Evolutionary conservation across 1,139 yeast genomes (phyloP), one percentile per base, ranked within the genome.

Genomic region (Saccharomyces hybrid): DNA sequence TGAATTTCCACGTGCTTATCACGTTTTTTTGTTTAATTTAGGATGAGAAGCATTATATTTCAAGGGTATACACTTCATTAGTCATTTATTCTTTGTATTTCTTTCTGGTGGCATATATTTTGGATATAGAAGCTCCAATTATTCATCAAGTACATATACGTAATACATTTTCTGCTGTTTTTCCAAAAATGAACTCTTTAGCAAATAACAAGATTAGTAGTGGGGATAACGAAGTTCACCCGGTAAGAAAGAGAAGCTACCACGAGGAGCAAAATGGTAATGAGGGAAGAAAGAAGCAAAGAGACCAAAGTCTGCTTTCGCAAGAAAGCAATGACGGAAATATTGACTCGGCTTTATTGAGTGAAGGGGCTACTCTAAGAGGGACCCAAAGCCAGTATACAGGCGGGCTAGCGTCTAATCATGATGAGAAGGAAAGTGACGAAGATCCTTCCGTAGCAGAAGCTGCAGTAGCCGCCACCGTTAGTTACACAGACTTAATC

Each of bases 391-490:
- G 44, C 19, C 44, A 16, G 12, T 38, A 38, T 11, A 12, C 9
- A 38, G 19, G 44, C 44, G 26, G 24, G 19, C 44, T 12, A 24
- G 4, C 24, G 44, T 38, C 44, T 38, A 38, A 38, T 16, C 44
- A 51, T n/a, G 48, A 54, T 52, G 56, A 51, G 57, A 44, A 54
- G n/a, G 58, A 58, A 14, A 49, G 53, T 53, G 66, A 54, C 60
- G 65, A 51, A 7, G 52, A 56, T 48, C 53, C 50, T 9, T 50
- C 59, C n/a, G 54, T 32, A 12, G 60, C 57, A 6, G 55, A 52
- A 11, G 64, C 61, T 12, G 59, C 57, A 2, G 62, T 63, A 2
- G 63, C 60, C 12, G 62, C 60, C n/a, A 57, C 61, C n/a, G 64
- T 64, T 27, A 59, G 56, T 12, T 61, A 62, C 53, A 58, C 56